Evolutionary conservation across 345 rosid genomes (phyloP).

Genomic region (Cardamine occulta): DNA sequence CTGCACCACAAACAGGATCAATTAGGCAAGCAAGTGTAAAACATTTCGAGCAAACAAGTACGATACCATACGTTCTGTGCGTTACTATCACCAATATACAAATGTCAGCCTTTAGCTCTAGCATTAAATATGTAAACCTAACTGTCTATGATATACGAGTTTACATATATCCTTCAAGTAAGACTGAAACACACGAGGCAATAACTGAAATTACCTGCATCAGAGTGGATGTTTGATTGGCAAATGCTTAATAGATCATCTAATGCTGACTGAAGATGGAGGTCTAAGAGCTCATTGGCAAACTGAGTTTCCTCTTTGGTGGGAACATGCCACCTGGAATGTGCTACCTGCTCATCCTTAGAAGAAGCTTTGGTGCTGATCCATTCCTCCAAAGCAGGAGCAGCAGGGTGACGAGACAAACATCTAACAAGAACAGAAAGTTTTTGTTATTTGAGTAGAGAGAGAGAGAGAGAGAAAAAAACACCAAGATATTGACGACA

Average conservation of each 20-base stretch:
- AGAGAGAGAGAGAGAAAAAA: background rate
- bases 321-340: slow-evolving; percentile 92
- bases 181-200: slow-evolving; percentile 24
- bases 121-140: slow-evolving; percentile 18
- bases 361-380: slow-evolving; percentile 82
- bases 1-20: slow-evolving; percentile 58
- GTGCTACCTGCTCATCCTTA: slow-evolving; percentile 50
- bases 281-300: slow-evolving; percentile 90
- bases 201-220: slow-evolving; percentile 61
- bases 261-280: slow-evolving; percentile 86
- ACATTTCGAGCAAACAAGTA: slow-evolving; percentile 32
- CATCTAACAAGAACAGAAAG: slow-evolving; percentile 59
- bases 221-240: slow-evolving; percentile 75
- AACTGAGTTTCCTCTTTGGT: slow-evolving; percentile 82
- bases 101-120: slow-evolving; percentile 30
- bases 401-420: slow-evolving; percentile 75
- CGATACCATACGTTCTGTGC: background rate
- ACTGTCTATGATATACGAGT: background rate
- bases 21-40: slow-evolving; percentile 25
- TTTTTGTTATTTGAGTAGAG: slow-evolving; percentile 28
- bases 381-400: slow-evolving; percentile 86
- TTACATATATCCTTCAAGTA: slow-evolving; percentile 7
- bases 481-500: background rate
- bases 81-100: slow-evolving; percentile 21
- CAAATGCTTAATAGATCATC: slow-evolving; percentile 86